Evolutionary conservation across 192 early-diverging fungal genomes (phyloP).

Genomic region (Allomyces javanicus): DNA sequence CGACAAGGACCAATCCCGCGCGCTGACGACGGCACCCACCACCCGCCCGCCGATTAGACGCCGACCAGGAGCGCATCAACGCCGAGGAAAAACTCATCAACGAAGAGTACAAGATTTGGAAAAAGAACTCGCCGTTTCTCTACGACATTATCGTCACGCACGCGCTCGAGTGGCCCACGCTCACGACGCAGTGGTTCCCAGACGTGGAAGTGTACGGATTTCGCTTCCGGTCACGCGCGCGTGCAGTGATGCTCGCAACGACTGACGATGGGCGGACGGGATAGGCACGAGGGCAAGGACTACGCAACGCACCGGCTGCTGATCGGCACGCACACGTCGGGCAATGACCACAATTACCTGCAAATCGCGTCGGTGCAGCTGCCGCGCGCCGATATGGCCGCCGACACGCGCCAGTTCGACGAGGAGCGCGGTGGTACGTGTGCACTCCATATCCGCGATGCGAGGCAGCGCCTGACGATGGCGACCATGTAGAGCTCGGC

Average conservation of each 20-base stretch:
- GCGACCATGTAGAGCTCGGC: slow-evolving; percentile 24
- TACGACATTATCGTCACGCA: slow-evolving; percentile 96
- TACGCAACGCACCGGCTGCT: slow-evolving; percentile 77
- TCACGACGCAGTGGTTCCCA: slow-evolving; percentile 95
- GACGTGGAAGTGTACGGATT: slow-evolving; percentile 55
- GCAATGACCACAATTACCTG: slow-evolving; percentile 89
- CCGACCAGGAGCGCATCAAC: slow-evolving; percentile 16
- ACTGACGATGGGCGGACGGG: background rate
- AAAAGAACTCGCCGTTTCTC: slow-evolving; percentile 97
- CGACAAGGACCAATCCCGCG: no score
- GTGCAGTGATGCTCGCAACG: no score
- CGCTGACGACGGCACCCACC: no score
- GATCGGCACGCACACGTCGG: slow-evolving; percentile 90
- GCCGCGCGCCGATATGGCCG: slow-evolving; percentile 39
- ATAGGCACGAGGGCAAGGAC: slow-evolving; percentile 71
- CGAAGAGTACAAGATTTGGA: slow-evolving; percentile 98
- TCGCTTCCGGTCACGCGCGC: no score
- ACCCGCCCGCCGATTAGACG: no score
- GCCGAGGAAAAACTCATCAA: slow-evolving; percentile 72
- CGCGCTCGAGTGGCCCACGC: slow-evolving; percentile 94
- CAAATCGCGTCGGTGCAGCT: slow-evolving; percentile 83
- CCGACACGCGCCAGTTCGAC: slow-evolving; percentile 43
- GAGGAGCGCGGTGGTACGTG: slow-evolving; percentile 47
- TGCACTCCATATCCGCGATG: background rate
- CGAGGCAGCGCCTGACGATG: background rate